Percentiles rank a stretch among this genome's conserved stretches.
Evolutionary conservation across 2,329 filamentous ascomycete species (phyloP).

Genomic region (Talaromyces rugulosus): DNA sequence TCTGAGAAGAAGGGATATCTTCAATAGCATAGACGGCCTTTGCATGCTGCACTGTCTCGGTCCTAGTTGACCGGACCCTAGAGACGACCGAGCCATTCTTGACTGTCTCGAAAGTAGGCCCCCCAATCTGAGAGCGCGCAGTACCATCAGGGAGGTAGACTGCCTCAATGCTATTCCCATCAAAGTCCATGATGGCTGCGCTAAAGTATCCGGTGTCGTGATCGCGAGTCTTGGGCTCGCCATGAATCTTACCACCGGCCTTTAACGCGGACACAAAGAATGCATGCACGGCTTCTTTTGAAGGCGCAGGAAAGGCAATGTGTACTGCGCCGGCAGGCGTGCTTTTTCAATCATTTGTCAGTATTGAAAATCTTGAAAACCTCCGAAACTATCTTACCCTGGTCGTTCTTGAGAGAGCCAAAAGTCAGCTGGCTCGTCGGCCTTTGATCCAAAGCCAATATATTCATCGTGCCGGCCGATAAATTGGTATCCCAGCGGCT

Average conservation of each 20-base stretch:
- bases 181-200: conserved; percentile 66
- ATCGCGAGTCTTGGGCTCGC: conserved; percentile 52
- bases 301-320: conserved; percentile 66
- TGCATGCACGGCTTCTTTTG: conserved; percentile 60
- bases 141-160: conserved; percentile 51
- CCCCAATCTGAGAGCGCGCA: conserved; percentile 24
- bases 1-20: conserved; percentile 13
- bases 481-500: conserved; percentile 72
- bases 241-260: conserved; percentile 58
- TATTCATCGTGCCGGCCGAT: conserved; percentile 59
- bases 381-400: conserved; percentile 42
- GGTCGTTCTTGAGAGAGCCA: conserved; percentile 60
- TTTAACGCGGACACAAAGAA: conserved; percentile 69
- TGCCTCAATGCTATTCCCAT: conserved; percentile 80
- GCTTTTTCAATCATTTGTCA: conserved; percentile 22
- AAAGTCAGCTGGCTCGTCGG: conserved; percentile 54
- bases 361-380: not conserved
- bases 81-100: conserved; percentile 38
- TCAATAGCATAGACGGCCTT: conserved; percentile 21
- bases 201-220: conserved; percentile 56
- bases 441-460: conserved; percentile 57
- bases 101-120: conserved; percentile 30
- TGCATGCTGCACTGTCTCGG: conserved; percentile 26
- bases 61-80: conserved; percentile 24
- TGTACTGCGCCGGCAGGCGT: conserved; percentile 53